A percentile compares a stretch with the other conserved stretches of the same genome.
Evolutionary conservation across 2,329 filamentous ascomycete species (phyloP).

Genomic region (Aureobasidium sp.): DNA sequence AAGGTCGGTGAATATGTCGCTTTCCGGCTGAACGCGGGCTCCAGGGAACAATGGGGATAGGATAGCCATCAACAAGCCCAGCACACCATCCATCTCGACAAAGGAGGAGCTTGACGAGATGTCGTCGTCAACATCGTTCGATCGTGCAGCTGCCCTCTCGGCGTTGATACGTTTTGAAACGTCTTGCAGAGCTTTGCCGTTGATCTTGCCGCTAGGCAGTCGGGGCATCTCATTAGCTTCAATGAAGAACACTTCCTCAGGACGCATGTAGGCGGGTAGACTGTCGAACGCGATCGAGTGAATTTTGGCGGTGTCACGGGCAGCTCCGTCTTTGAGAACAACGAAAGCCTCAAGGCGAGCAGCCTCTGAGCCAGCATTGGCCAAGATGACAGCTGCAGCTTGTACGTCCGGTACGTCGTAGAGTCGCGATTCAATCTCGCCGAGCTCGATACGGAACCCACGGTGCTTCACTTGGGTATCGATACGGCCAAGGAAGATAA

Average conservation of each 20-base stretch:
- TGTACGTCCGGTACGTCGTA: neutral
- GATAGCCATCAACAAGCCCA: neutral
- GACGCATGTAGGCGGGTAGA: neutral
- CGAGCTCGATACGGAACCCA: constrained; percentile 85
- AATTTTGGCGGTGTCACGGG: neutral
- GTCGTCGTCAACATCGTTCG: neutral
- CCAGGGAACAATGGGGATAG: neutral
- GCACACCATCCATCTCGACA: neutral
- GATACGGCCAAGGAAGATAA: constrained; percentile 65
- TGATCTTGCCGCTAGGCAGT: neutral
- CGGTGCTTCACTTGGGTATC: constrained; percentile 91
- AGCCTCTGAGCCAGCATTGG: neutral
- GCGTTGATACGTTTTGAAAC: neutral
- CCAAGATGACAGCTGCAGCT: neutral
- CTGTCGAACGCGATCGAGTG: neutral
- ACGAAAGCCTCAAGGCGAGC: neutral
- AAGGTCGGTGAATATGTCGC: neutral
- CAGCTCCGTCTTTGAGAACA: neutral
- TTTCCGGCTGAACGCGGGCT: neutral
- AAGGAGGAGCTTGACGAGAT: neutral
- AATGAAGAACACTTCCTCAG: neutral
- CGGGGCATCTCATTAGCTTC: neutral
- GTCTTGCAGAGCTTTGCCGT: neutral
- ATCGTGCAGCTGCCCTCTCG: neutral
- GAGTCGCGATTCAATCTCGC: constrained; percentile 60